Base-by-base conservation (phyloP, 2,329 filamentous ascomycete species). In the Sodiomyces alkalinus region DNA sequence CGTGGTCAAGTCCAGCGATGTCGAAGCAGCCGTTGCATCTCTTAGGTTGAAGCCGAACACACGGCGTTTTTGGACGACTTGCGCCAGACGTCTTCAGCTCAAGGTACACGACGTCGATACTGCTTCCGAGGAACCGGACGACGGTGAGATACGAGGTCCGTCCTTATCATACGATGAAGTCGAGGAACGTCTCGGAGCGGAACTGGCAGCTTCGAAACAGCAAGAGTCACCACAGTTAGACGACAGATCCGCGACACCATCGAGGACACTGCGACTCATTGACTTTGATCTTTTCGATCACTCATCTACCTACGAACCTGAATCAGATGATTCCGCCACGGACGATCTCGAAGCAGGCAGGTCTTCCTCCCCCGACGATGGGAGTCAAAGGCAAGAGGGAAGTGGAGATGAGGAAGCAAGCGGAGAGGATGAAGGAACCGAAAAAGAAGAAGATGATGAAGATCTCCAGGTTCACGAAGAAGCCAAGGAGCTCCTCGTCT, bases 21-120 rank as follows among this genome's bases (percentile, higher is more conserved):
- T 65, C 3, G 43, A 52, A 17, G 62, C 64, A 1, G 68, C 68
- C 0, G 45, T 58, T 2, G 48, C 55, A 2, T 64, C 64, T 3
- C 38, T 71, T 3, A 56, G 58, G 0, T 37, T 72, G 39, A 35
- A 43, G 11, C 36, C 38, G 1, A 46, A 61, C 30, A 46, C 48
- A 1, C 37, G 41, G 1, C 39, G 49, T 5, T 64, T 63, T 30
- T 71, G 68, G 65, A 53, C 49, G 1, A 48, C 42, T 10, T 58
- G 55, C 18, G 56, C 68, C 6, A 52, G 67, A 18, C 51, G 68
- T 25, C 40, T 73, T 20, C 49, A 58, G 4, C 39, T 74, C 4
- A 48, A 60, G 11, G 58, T 73, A 4, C 55, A 52, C 22, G 48
- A 61, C 4, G 39, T n/a, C n/a, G n/a, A 33, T 5, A 19, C 18